A percentile compares a stretch with the other conserved stretches of the same genome.
These are phyloP conservation scores for Phlyctochytrium planicorne DNA, from an alignment of 192 early-diverging fungal species.

Conservation along the genomic window DNA sequence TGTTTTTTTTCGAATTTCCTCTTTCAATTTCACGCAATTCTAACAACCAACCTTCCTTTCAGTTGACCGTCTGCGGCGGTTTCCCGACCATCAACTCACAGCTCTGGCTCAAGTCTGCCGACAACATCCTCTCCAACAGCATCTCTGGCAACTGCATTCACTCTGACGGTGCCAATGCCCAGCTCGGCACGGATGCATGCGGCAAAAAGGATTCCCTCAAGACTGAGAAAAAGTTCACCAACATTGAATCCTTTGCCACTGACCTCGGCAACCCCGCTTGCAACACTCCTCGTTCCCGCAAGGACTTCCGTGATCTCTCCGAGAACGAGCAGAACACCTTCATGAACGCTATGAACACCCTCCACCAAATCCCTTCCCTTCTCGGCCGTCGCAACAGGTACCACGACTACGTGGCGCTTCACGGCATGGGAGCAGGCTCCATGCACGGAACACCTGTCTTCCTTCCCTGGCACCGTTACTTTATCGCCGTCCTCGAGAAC, in stretches of 20 bases:
- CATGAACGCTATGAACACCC: conserved; percentile 18
- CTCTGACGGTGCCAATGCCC: background rate
- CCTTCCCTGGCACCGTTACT: conserved; percentile 41
- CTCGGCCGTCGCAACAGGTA: conserved; percentile 12
- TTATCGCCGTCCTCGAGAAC: conserved; percentile 23
- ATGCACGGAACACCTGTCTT: conserved; percentile 17
- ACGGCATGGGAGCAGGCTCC: conserved; percentile 8
- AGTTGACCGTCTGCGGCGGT: background rate
- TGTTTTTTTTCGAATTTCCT: background rate
- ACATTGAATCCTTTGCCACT: conserved; percentile 4
- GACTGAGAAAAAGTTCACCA: background rate
- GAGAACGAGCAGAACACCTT: conserved; percentile 15
- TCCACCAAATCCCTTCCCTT: conserved; percentile 14
- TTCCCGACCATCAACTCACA: background rate
- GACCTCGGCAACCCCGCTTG: conserved; percentile 15
- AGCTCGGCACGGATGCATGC: conserved; percentile 1
- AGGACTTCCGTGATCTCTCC: conserved; percentile 32
- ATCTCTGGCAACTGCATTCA: conserved; percentile 2
- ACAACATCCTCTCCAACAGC: conserved; percentile 4
- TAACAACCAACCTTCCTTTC: background rate
- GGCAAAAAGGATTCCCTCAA: background rate
- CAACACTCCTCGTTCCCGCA: background rate
- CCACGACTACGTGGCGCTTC: conserved; percentile 21
- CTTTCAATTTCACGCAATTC: background rate
- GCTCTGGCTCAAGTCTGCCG: background rate